Conservation (phyloP, 768 basidiomycete species). For the Phylloporus sp. region DNA sequence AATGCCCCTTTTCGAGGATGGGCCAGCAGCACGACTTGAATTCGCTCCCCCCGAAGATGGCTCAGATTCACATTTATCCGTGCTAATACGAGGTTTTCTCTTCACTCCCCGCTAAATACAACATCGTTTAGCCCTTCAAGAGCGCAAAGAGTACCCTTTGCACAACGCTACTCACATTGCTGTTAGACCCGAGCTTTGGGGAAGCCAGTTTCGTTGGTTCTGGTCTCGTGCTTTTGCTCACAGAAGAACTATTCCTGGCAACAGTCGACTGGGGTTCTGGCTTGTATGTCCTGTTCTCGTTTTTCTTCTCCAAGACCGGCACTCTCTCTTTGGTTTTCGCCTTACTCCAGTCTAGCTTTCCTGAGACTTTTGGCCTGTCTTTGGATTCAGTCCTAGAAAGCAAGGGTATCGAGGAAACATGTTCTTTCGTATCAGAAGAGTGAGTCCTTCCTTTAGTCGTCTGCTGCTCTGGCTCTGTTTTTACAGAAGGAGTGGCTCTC, state of each 20-base stretch:
- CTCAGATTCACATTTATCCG: slow-evolving; percentile 27
- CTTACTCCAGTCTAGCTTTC: slow-evolving; percentile 63
- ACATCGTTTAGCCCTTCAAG: slow-evolving; percentile 11
- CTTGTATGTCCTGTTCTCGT: slow-evolving; percentile 19
- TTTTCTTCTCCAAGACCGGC: slow-evolving; percentile 2
- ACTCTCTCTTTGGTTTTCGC: slow-evolving; percentile 44
- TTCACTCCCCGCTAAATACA: slow-evolving; percentile 34
- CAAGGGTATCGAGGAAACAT: slow-evolving; percentile 22
- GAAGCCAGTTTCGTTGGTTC: not conserved
- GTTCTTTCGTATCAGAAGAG: slow-evolving; percentile 23
- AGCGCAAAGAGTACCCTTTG: slow-evolving; percentile 3
- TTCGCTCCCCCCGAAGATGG: slow-evolving; percentile 3
- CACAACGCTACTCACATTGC: not conserved
- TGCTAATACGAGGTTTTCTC: slow-evolving; percentile 40
- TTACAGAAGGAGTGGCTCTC: slow-evolving; percentile 10
- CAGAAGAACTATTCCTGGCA: not conserved
- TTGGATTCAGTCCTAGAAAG: slow-evolving; percentile 17
- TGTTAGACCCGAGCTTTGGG: not conserved
- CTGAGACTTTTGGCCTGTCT: slow-evolving; percentile 36
- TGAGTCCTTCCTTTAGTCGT: slow-evolving; percentile 21
- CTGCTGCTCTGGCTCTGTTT: slow-evolving; percentile 14
- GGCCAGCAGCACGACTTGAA: slow-evolving; percentile 3
- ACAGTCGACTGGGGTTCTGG: not conserved
- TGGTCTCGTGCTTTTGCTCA: not conserved
- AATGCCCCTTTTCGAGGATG: slow-evolving; percentile 42